Evolutionary conservation across 192 early-diverging fungal genomes (phyloP), one percentile per base, ranked within the genome.

Genomic region (Spizellomyces punctatus): DNA sequence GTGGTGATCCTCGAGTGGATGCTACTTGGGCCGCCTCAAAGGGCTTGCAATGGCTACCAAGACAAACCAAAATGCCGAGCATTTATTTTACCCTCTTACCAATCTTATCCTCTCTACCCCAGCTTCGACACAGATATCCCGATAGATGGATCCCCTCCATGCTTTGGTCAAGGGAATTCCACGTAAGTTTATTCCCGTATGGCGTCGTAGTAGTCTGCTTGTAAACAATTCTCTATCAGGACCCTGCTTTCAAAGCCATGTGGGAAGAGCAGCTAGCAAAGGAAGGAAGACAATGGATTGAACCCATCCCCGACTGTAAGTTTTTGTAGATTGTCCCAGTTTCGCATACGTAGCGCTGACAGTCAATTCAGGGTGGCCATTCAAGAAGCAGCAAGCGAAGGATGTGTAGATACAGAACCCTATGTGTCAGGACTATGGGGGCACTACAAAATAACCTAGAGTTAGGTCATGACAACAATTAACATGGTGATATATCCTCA

Each of bases 231-330:
- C 5, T 19, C 17, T 61, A 27, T 55, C 71, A 82, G 81, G 81
- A 86, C 58, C 84, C 84, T 8, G 64, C 56, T 50, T 76, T 57
- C 47, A 75, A 79, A 52, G 75, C 74, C 27, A 68, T 78, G 58
- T 86, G 84, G 84, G 70, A 86, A 58, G 70, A 81, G 58, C 81
- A 83, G 72, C 66, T 86, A 14, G 71, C 60, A 7, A 78, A 74
- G 54, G 84, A 86, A 76, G 84, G 84, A 21, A 62, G 84, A 42
- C 74, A 86, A 59, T 83, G 81, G 81, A 86, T 86, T 72, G 84
- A 86, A 64, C 84, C 84, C 17, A 81, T 83, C 70, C 84, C 84
- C 21, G 73, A 58, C 0, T 75, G 73, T 75, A 41, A 52, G 73
- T 63, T 72, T 44, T 43, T 36, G 27, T 36, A 36, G 1, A 36